Evolutionary conservation across 306 rosid species (phyloP).

Genomic region (Acacia crassicarpa): DNA sequence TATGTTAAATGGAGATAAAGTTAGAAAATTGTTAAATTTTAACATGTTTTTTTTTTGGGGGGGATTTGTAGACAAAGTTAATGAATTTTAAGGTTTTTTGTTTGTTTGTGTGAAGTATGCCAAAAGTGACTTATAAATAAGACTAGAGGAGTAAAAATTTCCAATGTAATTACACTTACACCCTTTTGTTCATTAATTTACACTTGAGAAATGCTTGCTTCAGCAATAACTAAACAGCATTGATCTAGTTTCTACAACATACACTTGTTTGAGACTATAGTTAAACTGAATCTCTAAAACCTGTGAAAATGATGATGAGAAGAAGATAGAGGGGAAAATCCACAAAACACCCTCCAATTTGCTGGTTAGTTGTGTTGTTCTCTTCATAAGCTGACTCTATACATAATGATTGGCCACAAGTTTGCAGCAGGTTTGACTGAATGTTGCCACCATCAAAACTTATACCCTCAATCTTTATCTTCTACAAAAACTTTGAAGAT

Average conservation of each 20-base stretch:
- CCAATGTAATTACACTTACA: slow-evolving; percentile 22
- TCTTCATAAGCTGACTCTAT: slow-evolving; percentile 36
- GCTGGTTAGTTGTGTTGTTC: slow-evolving; percentile 23
- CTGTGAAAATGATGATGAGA: neutral
- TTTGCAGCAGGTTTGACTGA: slow-evolving; percentile 24
- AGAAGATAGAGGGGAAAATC: slow-evolving; percentile 13
- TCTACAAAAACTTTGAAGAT: slow-evolving; percentile 87
- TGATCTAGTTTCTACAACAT: slow-evolving; percentile 48
- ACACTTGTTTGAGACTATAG: slow-evolving; percentile 41
- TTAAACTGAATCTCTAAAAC: slow-evolving; percentile 19
- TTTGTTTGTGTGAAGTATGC: too few relatives aligned
- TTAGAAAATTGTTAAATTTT: too few relatives aligned
- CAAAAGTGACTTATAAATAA: too few relatives aligned
- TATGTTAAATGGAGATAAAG: too few relatives aligned
- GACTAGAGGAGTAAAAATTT: neutral
- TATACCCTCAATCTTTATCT: slow-evolving; percentile 48
- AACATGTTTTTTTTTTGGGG: too few relatives aligned
- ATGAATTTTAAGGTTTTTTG: too few relatives aligned
- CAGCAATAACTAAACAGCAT: slow-evolving; percentile 32
- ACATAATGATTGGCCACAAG: slow-evolving; percentile 40
- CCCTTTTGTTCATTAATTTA: slow-evolving; percentile 46
- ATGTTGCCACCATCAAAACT: slow-evolving; percentile 37
- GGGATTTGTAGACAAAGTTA: too few relatives aligned
- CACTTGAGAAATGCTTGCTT: slow-evolving; percentile 36
- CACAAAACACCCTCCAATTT: slow-evolving; percentile 41